phyloP scores from a whole-genome alignment of 208 protist genomes.

The Tritrichomonas musculus region DNA sequence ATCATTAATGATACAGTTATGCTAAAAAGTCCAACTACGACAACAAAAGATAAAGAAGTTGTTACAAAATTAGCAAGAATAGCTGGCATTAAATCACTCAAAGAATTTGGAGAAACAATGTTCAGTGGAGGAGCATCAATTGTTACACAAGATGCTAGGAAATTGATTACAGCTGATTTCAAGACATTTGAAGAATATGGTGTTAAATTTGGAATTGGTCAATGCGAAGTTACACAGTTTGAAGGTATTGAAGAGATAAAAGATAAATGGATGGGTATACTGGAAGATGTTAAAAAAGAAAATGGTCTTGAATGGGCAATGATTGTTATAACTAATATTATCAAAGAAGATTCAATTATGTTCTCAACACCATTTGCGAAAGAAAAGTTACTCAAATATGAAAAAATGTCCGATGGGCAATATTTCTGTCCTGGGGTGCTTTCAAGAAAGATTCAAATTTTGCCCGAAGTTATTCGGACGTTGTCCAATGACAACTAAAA shows the following conservation, averaged over 20 bases:
- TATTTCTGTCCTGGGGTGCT: not conserved
- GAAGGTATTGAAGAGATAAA: not conserved
- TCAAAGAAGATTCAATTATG: not conserved
- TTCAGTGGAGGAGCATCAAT: slow-evolving; percentile 4
- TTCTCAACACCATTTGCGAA: not conserved
- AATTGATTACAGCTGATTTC: not conserved
- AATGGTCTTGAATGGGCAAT: not conserved
- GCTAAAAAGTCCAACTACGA: not conserved
- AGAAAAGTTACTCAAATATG: not conserved
- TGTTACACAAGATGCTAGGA: not conserved
- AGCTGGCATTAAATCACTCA: not conserved
- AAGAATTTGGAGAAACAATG: not conserved
- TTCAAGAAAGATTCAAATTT: not conserved
- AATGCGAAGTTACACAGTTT: not conserved
- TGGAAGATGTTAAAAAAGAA: not conserved
- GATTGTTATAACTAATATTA: not conserved
- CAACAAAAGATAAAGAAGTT: not conserved
- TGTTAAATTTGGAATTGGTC: not conserved
- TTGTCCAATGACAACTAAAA: too few species aligned
- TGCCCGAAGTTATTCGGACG: not conserved
- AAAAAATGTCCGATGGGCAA: not conserved
- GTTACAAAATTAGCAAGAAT: not conserved
- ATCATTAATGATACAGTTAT: not conserved
- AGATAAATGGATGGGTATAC: not conserved
- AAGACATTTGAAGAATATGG: not conserved